Evolutionary conservation across 2,329 filamentous ascomycete species (phyloP), one percentile per base, ranked within the genome.

Genomic region (Colletotrichum musicola): DNA sequence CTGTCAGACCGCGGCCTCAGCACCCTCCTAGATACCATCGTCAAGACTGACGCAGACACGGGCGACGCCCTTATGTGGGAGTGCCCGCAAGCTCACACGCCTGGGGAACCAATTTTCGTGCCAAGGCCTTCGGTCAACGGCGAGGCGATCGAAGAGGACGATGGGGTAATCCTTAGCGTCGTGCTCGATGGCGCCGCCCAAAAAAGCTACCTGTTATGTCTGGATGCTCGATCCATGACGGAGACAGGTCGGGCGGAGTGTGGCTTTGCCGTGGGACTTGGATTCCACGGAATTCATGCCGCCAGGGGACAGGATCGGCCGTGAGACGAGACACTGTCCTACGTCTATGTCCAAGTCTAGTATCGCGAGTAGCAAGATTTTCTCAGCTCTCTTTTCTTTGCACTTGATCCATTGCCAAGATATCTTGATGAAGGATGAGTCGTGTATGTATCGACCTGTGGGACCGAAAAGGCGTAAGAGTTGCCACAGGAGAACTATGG

Each of bases 101-200:
- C 92, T 0, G 88, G 91, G 1, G 92, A 93, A 77, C 83, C 90
- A 0, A 88, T 93, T 38, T 93, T 93, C 70, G 82, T 94, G 1
- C 79, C 72, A 6, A 74, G 79, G 7, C 80, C 81, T 4, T 12
- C 56, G 1, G 49, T 5, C 14, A 40, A 1, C 12, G 63, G 50
- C 25, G 25, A 25, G 35, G 80, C 77, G 1, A 72, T 73, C 2
- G 83, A 80, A 0, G 90, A 92, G 74, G 91, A 93, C 72, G 88
- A 89, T 62, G 90, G 90, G 0, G 85, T 89, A 1, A 64, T 92
- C 20, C 74, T 92, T 64, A 88, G 82, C 54, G 85, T 93, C 1
- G 86, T 93, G 4, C 81, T 93, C 2, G 88, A 93, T 74, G 89
- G 90, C 0, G 74, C 77, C n/a, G 79, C 78, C 6, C 82, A 83